Evolutionary conservation across 352 stramenopile species (phyloP).

Genomic region (Globisporangium viniferum): DNA sequence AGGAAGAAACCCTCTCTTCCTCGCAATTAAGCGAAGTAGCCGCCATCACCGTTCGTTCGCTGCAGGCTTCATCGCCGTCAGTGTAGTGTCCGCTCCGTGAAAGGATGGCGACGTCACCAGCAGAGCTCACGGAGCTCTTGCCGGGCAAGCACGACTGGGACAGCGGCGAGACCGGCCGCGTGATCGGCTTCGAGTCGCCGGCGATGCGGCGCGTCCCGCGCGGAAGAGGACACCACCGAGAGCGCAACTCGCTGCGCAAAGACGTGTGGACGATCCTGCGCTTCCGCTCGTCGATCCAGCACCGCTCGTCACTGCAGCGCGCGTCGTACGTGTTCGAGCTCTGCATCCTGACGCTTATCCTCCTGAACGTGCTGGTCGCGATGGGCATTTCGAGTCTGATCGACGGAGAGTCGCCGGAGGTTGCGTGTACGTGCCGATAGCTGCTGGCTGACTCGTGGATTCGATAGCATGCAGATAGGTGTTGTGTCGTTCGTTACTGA

Average conservation of each 20-base stretch:
- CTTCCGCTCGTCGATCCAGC: constrained; percentile 60
- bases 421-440: constrained; percentile 7
- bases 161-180: constrained; percentile 17
- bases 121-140: constrained; percentile 26
- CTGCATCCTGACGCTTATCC: constrained; percentile 68
- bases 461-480: background rate
- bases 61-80: background rate
- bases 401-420: constrained; percentile 11
- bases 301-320: constrained; percentile 57
- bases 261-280: constrained; percentile 78
- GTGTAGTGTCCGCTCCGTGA: background rate
- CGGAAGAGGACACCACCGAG: background rate
- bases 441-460: background rate
- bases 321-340: constrained; percentile 68
- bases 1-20: background rate
- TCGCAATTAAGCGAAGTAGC: background rate
- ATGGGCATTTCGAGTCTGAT: constrained; percentile 56
- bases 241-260: constrained; percentile 29
- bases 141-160: constrained; percentile 30
- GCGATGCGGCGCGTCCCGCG: background rate
- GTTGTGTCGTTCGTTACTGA: background rate
- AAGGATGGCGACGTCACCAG: background rate
- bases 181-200: constrained; percentile 16
- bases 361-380: constrained; percentile 72
- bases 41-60: background rate